Evolutionary conservation across 257 asterid genomes (phyloP), one percentile per base, ranked within the genome.

Genomic region (Solanum clarkiae): DNA sequence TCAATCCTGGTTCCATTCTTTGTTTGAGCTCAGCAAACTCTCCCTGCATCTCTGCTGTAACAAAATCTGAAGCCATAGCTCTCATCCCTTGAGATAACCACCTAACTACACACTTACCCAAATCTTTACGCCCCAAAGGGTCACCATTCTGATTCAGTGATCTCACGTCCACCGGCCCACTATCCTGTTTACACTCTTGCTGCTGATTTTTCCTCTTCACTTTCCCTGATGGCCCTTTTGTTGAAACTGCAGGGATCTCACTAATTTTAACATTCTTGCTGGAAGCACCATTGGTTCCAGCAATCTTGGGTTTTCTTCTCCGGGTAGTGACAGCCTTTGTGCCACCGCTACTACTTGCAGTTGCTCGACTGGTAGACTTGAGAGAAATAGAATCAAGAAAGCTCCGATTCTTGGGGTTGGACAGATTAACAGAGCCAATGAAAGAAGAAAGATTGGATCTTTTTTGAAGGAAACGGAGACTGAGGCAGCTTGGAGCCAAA

Each of bases 41-140:
- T 6, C 94, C 97, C 88, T 92, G 93, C 88, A 89, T 88, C 92
- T 95, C 99, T 2, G 96, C 93, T 81, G 29, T 80, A 1, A 90
- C 94, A 22, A 93, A 93, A 86, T 94, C 98, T 74, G 87, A 74
- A 80, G 99, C 98, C 99, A 96, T 93, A 51, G 96, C 93, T 80
- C 92, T 93, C 98, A 96, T 96, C 11, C 98, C 98, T 82, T 91
- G 96, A 84, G 91, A 84, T 24, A 96, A 89, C 98, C 99, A 96
- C 80, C 86, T 92, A 77, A 94, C 94, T 65, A 94, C 98, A 63
- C 81, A 86, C 89, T 94, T 94, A 14, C 99, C 98, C 92, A 96
- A 72, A 88, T 94, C 99, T 87, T 87, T 92, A 70, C 93, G 83
- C 44, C 99, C 98, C 32, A 94, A 74, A 14, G 98, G 99, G 86